A percentile compares a stretch with the other conserved stretches of the same genome.
Evolutionary conservation across 257 asterid species (phyloP).

Genomic region (Oldenlandia corymbosa): DNA sequence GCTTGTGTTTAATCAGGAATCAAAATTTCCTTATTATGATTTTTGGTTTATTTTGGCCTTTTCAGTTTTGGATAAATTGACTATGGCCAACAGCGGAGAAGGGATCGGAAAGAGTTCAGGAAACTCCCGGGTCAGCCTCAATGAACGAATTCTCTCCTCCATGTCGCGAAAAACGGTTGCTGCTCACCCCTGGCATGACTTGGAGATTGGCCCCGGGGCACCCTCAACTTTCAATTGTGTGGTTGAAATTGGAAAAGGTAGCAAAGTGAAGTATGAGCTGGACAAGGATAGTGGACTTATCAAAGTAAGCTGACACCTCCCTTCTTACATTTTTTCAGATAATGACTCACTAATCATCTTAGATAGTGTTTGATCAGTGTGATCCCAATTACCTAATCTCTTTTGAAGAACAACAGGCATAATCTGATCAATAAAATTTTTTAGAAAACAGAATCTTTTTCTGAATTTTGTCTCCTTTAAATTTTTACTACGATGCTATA

Average conservation of each 20-base stretch:
- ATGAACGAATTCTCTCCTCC: conserved; percentile 76
- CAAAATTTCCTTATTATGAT: background rate
- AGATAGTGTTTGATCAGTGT: background rate
- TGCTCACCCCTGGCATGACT: conserved; percentile 98
- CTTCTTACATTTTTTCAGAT: background rate
- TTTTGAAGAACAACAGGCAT: background rate
- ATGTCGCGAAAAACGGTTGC: conserved; percentile 67
- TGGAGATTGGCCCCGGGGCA: conserved; percentile 99
- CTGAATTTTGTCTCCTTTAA: background rate
- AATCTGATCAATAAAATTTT: background rate
- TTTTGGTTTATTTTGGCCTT: background rate
- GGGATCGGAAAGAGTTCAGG: conserved; percentile 25
- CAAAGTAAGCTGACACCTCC: conserved; percentile 40
- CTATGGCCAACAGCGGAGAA: conserved; percentile 40
- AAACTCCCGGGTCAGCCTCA: conserved; percentile 39
- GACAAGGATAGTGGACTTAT: conserved; percentile 88
- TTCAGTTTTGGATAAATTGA: conserved; percentile 21
- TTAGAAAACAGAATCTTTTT: background rate
- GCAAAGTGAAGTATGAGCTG: conserved; percentile 94
- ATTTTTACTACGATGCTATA: background rate
- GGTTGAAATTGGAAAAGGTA: conserved; percentile 82
- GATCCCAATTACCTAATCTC: background rate
- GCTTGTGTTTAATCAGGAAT: background rate
- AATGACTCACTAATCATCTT: background rate
- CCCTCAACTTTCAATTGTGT: conserved; percentile 78